These are phyloP conservation scores for Leccinum griseonigrum DNA, from an alignment of 1,284 basidiomycete species.

Conservation along the genomic window DNA sequence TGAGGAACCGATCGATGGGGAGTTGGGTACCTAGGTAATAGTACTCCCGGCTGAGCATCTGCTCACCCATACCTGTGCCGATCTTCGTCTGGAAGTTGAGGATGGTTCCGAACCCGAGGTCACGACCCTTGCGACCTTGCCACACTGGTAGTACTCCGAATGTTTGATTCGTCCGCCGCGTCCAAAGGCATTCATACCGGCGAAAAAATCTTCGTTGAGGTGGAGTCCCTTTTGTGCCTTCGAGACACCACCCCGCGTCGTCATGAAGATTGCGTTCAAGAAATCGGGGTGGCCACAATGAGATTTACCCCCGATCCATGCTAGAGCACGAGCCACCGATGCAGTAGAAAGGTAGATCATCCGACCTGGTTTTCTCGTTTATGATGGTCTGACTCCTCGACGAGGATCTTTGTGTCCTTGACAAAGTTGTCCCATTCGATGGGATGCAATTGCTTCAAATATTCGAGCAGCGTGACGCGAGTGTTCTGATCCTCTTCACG, in stretches of 20 bases:
- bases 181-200: slow-evolving; percentile 98
- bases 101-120: slow-evolving; percentile 99
- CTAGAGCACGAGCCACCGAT: slow-evolving; percentile 93
- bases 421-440: slow-evolving; percentile 99
- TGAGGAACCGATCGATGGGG: slow-evolving; percentile 97
- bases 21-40: slow-evolving; percentile 99
- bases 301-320: slow-evolving; percentile 98
- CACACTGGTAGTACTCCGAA: slow-evolving; percentile 98
- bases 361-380: slow-evolving; percentile 81
- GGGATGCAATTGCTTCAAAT: slow-evolving; percentile 98
- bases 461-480: slow-evolving; percentile 92
- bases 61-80: slow-evolving; percentile 99
- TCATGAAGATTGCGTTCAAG: slow-evolving; percentile 98
- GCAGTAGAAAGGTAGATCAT: slow-evolving; percentile 99
- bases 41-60: slow-evolving; percentile 99
- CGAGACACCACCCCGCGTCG: slow-evolving; percentile 96
- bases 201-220: slow-evolving; percentile 99
- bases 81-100: slow-evolving; percentile 99
- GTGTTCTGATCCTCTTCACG: slow-evolving; percentile 96
- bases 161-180: slow-evolving; percentile 99
- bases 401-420: slow-evolving; percentile 99
- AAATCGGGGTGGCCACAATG: slow-evolving; percentile 99
- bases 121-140: slow-evolving; percentile 81
- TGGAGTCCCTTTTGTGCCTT: slow-evolving; percentile 99
- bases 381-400: slow-evolving; percentile 83